Evolutionary conservation across 345 rosid species (phyloP).

Genomic region (Boechera stricta): DNA sequence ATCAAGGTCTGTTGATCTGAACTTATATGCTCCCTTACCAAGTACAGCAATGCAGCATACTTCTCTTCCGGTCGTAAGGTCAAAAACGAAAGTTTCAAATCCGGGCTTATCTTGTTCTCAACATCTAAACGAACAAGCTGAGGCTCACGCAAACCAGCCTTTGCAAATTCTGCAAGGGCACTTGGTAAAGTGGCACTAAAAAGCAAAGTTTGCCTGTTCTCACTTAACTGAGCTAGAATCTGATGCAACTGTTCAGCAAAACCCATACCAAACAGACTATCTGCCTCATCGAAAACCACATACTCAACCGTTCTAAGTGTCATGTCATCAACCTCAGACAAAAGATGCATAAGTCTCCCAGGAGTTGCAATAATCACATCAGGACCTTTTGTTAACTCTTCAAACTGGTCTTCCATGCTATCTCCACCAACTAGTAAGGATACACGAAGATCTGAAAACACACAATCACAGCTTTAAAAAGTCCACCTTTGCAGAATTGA

Average conservation of each 20-base stretch:
- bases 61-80: conserved; percentile 91
- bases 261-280: conserved; percentile 90
- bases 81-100: conserved; percentile 69
- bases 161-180: conserved; percentile 96
- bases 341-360: conserved; percentile 94
- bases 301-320: conserved; percentile 81
- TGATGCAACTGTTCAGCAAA: conserved; percentile 89
- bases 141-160: conserved; percentile 93
- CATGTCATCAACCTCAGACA: conserved; percentile 92
- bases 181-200: conserved; percentile 97
- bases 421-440: conserved; percentile 96
- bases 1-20: conserved; percentile 79
- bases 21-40: conserved; percentile 82
- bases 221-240: conserved; percentile 79
- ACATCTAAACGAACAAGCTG: conserved; percentile 91
- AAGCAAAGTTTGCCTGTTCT: conserved; percentile 92
- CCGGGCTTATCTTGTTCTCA: conserved; percentile 94
- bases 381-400: conserved; percentile 87
- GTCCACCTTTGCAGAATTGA: too few species aligned
- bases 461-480: background rate
- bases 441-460: conserved; percentile 69
- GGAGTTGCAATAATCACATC: conserved; percentile 96
- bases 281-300: conserved; percentile 98
- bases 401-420: conserved; percentile 92
- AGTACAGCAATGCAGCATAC: conserved; percentile 77